Conservation (phyloP, 1,284 basidiomycete genomes). For the Boletus mariae region DNA sequence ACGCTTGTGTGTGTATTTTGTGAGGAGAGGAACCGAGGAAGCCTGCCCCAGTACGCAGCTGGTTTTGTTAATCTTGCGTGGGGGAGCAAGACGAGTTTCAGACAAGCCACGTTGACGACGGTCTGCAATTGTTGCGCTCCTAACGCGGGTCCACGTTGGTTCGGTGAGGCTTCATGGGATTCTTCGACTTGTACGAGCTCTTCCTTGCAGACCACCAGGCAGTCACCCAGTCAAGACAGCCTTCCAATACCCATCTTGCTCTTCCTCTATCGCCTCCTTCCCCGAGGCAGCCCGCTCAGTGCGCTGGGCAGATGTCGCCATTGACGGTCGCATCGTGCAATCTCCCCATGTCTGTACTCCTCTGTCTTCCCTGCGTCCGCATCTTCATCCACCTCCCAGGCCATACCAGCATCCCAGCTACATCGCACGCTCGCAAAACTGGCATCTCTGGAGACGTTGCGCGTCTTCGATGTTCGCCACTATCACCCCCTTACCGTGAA, state of each 20-base stretch:
- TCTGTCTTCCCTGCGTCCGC: slow-evolving; percentile 3
- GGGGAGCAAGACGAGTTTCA: slow-evolving; percentile 31
- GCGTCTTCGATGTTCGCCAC: slow-evolving; percentile 36
- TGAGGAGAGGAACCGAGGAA: slow-evolving; percentile 19
- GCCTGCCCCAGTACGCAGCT: slow-evolving; percentile 22
- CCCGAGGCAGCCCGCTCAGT: too few species aligned
- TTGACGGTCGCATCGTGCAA: too few species aligned
- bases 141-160: slow-evolving; percentile 32
- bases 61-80: slow-evolving; percentile 35
- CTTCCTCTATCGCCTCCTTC: slow-evolving; percentile 8
- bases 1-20: slow-evolving; percentile 16
- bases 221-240: slow-evolving; percentile 30
- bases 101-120: slow-evolving; percentile 32
- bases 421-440: slow-evolving; percentile 34
- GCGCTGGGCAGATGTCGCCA: background rate
- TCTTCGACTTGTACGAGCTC: too few species aligned
- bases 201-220: slow-evolving; percentile 11
- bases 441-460: slow-evolving; percentile 31
- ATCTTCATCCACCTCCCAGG: slow-evolving; percentile 6
- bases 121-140: slow-evolving; percentile 31
- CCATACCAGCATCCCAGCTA: slow-evolving; percentile 33
- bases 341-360: slow-evolving; percentile 11
- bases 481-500: slow-evolving; percentile 23
- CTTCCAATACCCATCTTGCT: slow-evolving; percentile 35
- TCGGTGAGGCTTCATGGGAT: slow-evolving; percentile 21